phyloP scores from a whole-genome alignment of 163 green algal species.

The Scenedesmus sp. region DNA sequence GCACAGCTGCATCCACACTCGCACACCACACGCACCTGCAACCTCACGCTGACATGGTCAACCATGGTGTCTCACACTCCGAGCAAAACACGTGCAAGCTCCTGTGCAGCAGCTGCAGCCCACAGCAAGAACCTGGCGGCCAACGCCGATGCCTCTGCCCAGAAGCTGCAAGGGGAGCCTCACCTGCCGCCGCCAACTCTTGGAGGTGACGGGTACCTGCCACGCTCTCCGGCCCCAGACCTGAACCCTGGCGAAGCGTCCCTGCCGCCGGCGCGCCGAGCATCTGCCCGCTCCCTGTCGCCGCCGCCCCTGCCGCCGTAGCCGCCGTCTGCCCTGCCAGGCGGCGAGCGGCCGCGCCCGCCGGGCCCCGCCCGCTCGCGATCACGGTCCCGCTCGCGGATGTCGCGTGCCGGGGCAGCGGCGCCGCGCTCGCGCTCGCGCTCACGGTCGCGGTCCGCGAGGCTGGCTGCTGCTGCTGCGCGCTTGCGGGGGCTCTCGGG shows the following conservation, averaged over 20 bases:
- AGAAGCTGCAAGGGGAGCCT: background rate
- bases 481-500: constrained; percentile 16
- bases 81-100: no score
- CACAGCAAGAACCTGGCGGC: no score
- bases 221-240: background rate
- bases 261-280: background rate
- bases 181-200: background rate
- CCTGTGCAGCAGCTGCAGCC: no score
- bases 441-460: constrained; percentile 21
- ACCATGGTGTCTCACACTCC: no score
- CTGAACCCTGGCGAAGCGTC: constrained; percentile 13
- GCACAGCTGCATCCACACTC: background rate
- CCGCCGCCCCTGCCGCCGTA: background rate
- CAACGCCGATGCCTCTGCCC: background rate
- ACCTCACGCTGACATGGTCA: background rate
- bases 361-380: background rate
- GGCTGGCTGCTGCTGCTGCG: background rate
- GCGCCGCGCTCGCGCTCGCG: background rate
- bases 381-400: background rate
- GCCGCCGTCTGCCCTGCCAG: background rate
- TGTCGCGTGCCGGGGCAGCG: constrained; percentile 14
- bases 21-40: background rate
- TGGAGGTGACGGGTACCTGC: constrained; percentile 27
- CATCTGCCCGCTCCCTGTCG: background rate
- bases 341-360: background rate